phyloP scores from a whole-genome alignment of 2,329 filamentous ascomycete species.

The Penicillium freii region DNA sequence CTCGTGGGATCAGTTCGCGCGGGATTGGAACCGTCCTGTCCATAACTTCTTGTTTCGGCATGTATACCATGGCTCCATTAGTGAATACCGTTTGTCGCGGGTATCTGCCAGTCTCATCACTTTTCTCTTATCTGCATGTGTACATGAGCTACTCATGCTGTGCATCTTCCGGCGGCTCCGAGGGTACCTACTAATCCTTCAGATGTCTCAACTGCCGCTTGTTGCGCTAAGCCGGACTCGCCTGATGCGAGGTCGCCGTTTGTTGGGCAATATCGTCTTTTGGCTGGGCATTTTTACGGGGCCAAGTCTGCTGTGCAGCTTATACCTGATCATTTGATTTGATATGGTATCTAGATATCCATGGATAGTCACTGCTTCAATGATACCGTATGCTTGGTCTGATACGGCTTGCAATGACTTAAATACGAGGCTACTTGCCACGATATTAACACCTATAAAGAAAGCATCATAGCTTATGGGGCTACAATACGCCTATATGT shows the following conservation, averaged over 20 bases:
- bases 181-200: conserved; percentile 49
- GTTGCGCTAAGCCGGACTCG: conserved; percentile 65
- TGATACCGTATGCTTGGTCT: too few relatives aligned
- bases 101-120: conserved; percentile 72
- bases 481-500: background rate
- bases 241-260: conserved; percentile 59
- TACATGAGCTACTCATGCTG: conserved; percentile 78
- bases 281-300: conserved; percentile 78
- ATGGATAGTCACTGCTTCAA: background rate
- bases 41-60: conserved; percentile 75
- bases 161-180: conserved; percentile 61
- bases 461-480: background rate
- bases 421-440: background rate
- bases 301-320: conserved; percentile 60
- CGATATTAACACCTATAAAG: background rate
- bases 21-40: conserved; percentile 79
- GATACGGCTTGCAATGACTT: background rate
- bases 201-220: conserved; percentile 72
- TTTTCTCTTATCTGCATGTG: conserved; percentile 67
- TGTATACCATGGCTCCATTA: conserved; percentile 76
- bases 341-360: background rate
- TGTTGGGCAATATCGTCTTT: conserved; percentile 71
- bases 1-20: conserved; percentile 64
- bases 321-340: conserved; percentile 39
- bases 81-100: conserved; percentile 67